Base-by-base conservation (phyloP, 805 yeast genomes). In the Myxozyma nipponensis region DNA sequence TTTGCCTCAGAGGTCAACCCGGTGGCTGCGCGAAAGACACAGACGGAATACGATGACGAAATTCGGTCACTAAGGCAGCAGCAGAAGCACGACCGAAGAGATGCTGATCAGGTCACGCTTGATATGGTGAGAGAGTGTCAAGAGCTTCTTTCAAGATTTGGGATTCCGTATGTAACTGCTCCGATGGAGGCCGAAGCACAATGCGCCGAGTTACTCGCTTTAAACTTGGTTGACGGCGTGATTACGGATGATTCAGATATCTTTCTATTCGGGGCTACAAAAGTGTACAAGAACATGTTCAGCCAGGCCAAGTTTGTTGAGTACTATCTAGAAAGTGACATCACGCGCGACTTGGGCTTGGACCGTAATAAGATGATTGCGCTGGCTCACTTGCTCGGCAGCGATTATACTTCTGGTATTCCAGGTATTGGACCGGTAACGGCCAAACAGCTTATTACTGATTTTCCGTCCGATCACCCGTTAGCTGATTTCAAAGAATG, bases 121-220 rank as follows among this genome's bases (percentile, higher is more conserved):
- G 78, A 78, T 1, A 93, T 93, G 97, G 77, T 91, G 22, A 73
- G 75, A 35, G 98, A 93, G 63, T 93, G 95, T 18, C 96, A 93
- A 68, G 96, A 89, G 56, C 72, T 93, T 38, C 71, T 93, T 6
- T 77, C 84, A 25, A 69, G 91, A 47, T 93, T 93, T 72, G 98
- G 98, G 1, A 85, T 93, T 3, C 99, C 99, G 0, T 93, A 80
- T 59, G 77, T 93, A 7, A 86, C 95, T 0, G 97, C 98, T 0
- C 99, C 98, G 0, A 88, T 88, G 90, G 99, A 93, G 68, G 98
- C 98, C 1, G 99, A 93, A 69, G 98, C 98, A 0, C 98, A 93
- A 63, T 93, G 99, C 69, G 96, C 96, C 0, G 86, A 84, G 57
- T 69, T 93, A 4, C 67, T 80, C 36, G 63, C 67, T n/a, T 66